These are phyloP conservation scores for Penicillium manginii DNA, from an alignment of 495 filamentous ascomycete genomes.

Conservation along the genomic window DNA sequence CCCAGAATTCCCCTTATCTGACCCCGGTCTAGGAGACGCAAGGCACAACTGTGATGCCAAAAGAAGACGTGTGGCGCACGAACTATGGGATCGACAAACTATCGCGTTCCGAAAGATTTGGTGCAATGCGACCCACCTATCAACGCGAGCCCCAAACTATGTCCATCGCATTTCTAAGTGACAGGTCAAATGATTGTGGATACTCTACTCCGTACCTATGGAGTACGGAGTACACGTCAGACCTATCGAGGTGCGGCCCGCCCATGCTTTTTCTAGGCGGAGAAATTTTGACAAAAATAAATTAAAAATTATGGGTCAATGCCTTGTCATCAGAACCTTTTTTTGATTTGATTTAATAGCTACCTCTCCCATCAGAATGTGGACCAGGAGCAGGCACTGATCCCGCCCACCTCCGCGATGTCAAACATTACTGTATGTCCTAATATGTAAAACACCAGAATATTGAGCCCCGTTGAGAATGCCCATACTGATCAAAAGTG, in stretches of 20 bases:
- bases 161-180: constrained; percentile 23
- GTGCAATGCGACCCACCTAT: constrained; percentile 25
- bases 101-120: constrained; percentile 23
- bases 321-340: constrained; percentile 3
- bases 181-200: constrained; percentile 35
- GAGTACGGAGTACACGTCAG: too few relatives aligned
- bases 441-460: background rate
- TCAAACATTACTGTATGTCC: constrained; percentile 17
- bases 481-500: background rate
- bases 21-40: background rate
- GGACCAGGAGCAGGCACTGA: constrained; percentile 5
- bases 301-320: constrained; percentile 16
- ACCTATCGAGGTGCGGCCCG: constrained; percentile 18
- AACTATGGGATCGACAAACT: constrained; percentile 29
- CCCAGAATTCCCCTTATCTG: background rate
- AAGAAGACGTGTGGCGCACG: constrained; percentile 16
- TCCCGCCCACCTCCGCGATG: constrained; percentile 10
- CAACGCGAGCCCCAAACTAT: constrained; percentile 19
- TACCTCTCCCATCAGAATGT: background rate
- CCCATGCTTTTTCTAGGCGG: constrained; percentile 18
- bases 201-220: too few relatives aligned
- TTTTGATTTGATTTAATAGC: constrained; percentile 6
- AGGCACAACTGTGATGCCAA: background rate
- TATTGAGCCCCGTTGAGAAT: background rate
- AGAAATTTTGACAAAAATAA: constrained; percentile 8